A percentile compares a stretch with the other conserved stretches of the same genome.
These are phyloP conservation scores for Aspergillus clavatus DNA, from an alignment of 2,329 filamentous ascomycete species.

Conservation along the genomic window DNA sequence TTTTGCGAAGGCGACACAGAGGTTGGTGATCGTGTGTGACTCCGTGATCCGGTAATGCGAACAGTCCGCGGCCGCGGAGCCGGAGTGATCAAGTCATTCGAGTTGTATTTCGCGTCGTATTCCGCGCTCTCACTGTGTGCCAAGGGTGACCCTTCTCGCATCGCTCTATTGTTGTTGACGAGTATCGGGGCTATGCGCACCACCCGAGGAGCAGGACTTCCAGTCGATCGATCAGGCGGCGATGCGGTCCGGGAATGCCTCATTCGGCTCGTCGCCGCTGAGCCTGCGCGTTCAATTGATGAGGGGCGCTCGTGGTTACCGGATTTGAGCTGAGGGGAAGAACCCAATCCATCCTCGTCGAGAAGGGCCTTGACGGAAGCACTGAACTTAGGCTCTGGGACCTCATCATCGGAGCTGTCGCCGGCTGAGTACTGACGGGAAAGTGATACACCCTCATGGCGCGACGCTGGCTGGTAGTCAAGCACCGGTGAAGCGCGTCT, in stretches of 20 bases:
- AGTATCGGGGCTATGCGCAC: constrained; percentile 36
- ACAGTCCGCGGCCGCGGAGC: constrained; percentile 42
- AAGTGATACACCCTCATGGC: constrained; percentile 17
- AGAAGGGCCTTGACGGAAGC: constrained; percentile 85
- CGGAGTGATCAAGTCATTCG: constrained; percentile 43
- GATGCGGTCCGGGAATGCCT: constrained; percentile 34
- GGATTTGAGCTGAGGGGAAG: constrained; percentile 44
- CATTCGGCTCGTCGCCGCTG: constrained; percentile 25
- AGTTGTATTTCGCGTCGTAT: constrained; percentile 19
- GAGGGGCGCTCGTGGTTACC: constrained; percentile 20
- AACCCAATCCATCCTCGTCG: constrained; percentile 47
- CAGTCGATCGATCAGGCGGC: constrained; percentile 35
- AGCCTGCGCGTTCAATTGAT: constrained; percentile 23
- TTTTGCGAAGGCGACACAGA: constrained; percentile 35
- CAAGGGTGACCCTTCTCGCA: constrained; percentile 37
- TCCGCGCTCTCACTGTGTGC: constrained; percentile 32
- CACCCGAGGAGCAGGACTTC: constrained; percentile 41
- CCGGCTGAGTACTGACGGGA: constrained; percentile 48
- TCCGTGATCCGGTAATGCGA: constrained; percentile 39
- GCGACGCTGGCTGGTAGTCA: constrained; percentile 13
- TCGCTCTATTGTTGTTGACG: constrained; percentile 25
- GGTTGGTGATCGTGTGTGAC: constrained; percentile 37
- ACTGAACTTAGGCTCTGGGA: constrained; percentile 85
- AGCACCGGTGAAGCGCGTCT: constrained; percentile 31
- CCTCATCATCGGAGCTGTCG: constrained; percentile 93